Evolutionary conservation across 352 stramenopile genomes (phyloP).

Genomic region (Globisporangium cystogenes): DNA sequence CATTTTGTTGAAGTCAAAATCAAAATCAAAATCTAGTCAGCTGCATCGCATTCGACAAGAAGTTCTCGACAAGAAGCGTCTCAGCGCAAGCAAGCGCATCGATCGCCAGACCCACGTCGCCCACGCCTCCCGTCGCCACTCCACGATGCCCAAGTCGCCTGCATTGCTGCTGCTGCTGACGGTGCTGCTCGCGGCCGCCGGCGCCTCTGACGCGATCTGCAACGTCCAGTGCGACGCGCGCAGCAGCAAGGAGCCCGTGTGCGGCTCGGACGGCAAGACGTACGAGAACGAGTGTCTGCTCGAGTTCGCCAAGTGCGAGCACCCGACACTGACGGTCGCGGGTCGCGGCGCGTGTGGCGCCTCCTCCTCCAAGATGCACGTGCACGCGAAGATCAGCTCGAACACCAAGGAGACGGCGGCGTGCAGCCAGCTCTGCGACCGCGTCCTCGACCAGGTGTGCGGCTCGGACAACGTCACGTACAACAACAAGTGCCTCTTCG

Average conservation of each 20-base stretch:
- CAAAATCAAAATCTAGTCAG: no score
- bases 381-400: constrained; percentile 9
- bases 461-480: constrained; percentile 14
- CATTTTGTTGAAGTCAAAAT: no score
- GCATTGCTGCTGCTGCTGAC: constrained; percentile 4
- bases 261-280: constrained; percentile 13
- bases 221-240: constrained; percentile 16
- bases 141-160: constrained; percentile 1
- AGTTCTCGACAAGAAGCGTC: no score
- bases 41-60: no score
- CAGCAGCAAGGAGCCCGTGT: constrained; percentile 11
- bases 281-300: constrained; percentile 16
- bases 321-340: constrained; percentile 5
- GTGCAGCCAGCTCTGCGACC: constrained; percentile 10
- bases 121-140: no score
- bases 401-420: not conserved
- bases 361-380: not conserved
- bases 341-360: constrained; percentile 2
- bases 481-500: constrained; percentile 16
- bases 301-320: constrained; percentile 15
- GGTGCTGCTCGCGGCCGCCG: not conserved
- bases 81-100: no score
- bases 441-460: constrained; percentile 12
- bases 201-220: constrained; percentile 1
- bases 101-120: no score